Percentiles rank a stretch among this genome's conserved stretches.
phyloP scores from a whole-genome alignment of 306 rosid genomes.

The Cercis canadensis region DNA sequence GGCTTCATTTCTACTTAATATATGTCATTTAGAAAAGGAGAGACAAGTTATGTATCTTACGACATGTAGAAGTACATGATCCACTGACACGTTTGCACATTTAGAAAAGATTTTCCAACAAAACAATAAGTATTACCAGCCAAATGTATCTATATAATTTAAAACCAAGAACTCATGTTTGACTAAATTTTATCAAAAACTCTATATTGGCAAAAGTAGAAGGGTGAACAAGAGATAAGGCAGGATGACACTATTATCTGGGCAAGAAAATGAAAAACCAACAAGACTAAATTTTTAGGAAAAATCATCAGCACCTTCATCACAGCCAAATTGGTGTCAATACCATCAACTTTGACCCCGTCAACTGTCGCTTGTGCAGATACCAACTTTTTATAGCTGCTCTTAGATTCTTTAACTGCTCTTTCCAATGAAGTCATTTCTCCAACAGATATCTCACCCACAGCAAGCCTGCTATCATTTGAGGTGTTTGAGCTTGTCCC shows the following conservation, averaged over 20 bases:
- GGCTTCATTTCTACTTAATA: conserved; percentile 17
- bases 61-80: conserved; percentile 22
- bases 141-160: conserved; percentile 2
- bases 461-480: conserved; percentile 61
- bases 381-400: conserved; percentile 75
- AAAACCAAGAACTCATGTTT: conserved; percentile 6
- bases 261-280: background rate
- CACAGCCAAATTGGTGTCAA: conserved; percentile 90
- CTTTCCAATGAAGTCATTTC: conserved; percentile 77
- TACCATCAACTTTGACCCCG: conserved; percentile 96
- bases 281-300: background rate
- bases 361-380: conserved; percentile 89
- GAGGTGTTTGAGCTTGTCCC: conserved; percentile 68
- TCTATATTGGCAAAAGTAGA: conserved; percentile 17
- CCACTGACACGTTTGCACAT: background rate
- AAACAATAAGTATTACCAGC: background rate
- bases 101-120: background rate
- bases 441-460: conserved; percentile 96
- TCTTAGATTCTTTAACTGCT: conserved; percentile 77
- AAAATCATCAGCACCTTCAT: conserved; percentile 75
- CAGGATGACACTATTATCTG: background rate
- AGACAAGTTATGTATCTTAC: conserved; percentile 11
- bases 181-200: background rate
- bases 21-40: conserved; percentile 2
- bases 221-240: conserved; percentile 22